Percentiles rank a stretch among this genome's conserved stretches.
phyloP scores from a whole-genome alignment of 495 filamentous ascomycete genomes.

The Neurospora cerealis region DNA sequence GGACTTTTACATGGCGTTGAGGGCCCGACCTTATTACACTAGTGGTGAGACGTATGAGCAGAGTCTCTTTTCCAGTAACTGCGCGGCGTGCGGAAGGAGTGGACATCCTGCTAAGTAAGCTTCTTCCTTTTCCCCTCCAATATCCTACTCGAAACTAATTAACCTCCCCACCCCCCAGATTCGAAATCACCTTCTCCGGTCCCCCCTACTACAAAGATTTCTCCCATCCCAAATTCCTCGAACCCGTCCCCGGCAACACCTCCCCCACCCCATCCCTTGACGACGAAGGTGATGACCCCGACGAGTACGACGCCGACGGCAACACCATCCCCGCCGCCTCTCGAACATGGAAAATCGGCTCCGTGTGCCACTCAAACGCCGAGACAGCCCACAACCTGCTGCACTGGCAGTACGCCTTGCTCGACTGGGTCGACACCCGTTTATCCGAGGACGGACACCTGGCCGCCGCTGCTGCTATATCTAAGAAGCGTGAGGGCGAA shows the following conservation, averaged over 20 bases:
- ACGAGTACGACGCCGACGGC: constrained; percentile 28
- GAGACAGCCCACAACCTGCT: constrained; percentile 56
- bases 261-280: constrained; percentile 7
- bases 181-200: constrained; percentile 51
- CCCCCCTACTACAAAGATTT: constrained; percentile 60
- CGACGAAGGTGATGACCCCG: constrained; percentile 34
- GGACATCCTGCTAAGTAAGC: constrained; percentile 58
- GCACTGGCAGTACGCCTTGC: constrained; percentile 69
- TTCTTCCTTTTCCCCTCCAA: no score
- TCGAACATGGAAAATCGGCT: constrained; percentile 31
- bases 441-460: constrained; percentile 47
- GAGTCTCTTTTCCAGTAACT: constrained; percentile 52
- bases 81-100: constrained; percentile 68
- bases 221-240: constrained; percentile 28
- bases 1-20: constrained; percentile 54
- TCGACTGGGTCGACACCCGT: constrained; percentile 56
- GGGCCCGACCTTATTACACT: constrained; percentile 45
- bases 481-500: neutral
- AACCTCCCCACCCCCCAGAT: constrained; percentile 9
- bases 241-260: constrained; percentile 41
- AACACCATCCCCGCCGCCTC: constrained; percentile 23
- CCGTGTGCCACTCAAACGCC: constrained; percentile 55
- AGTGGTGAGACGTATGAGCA: constrained; percentile 22
- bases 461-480: neutral
- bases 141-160: no score